Conservation (phyloP, 2,329 filamentous ascomycete genomes). For the Zopfia rhizophila region DNA sequence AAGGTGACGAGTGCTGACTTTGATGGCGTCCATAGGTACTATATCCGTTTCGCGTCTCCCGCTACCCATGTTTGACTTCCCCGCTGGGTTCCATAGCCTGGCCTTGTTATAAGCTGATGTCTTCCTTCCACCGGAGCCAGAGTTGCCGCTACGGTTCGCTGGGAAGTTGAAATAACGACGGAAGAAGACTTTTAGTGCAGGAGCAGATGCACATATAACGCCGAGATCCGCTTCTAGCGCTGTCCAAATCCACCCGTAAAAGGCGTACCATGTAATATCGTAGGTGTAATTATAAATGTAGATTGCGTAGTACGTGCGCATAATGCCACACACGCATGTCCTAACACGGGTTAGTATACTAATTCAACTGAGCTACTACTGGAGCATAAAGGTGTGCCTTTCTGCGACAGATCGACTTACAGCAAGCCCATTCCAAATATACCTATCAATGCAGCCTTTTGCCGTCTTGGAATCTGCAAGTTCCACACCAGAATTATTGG, state of each 20-base stretch:
- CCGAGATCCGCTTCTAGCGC: slow-evolving; percentile 19
- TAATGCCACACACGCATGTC: slow-evolving; percentile 19
- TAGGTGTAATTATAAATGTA: slow-evolving; percentile 20
- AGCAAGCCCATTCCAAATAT: slow-evolving; percentile 19
- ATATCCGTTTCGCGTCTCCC: slow-evolving; percentile 8
- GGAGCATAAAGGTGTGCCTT: background rate
- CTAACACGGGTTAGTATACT: slow-evolving; percentile 4
- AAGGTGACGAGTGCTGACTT: slow-evolving; percentile 32
- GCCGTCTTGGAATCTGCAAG: slow-evolving; percentile 20
- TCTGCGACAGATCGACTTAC: slow-evolving; percentile 13
- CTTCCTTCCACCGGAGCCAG: slow-evolving; percentile 4
- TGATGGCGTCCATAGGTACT: slow-evolving; percentile 33
- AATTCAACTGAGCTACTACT: no score
- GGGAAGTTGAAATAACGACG: no score
- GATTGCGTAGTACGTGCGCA: slow-evolving; percentile 18
- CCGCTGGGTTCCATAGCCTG: background rate
- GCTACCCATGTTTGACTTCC: slow-evolving; percentile 22
- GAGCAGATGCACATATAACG: slow-evolving; percentile 20
- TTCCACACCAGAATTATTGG: slow-evolving; percentile 27
- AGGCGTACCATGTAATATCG: slow-evolving; percentile 23
- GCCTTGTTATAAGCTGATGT: background rate
- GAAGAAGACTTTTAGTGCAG: slow-evolving; percentile 18
- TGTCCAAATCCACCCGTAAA: slow-evolving; percentile 18
- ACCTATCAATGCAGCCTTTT: slow-evolving; percentile 23
- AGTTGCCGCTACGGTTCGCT: slow-evolving; percentile 14